Percentiles rank a stretch among this genome's conserved stretches.
Evolutionary conservation across 768 basidiomycete genomes (phyloP).

Genomic region (Psilocybe tampanensis): DNA sequence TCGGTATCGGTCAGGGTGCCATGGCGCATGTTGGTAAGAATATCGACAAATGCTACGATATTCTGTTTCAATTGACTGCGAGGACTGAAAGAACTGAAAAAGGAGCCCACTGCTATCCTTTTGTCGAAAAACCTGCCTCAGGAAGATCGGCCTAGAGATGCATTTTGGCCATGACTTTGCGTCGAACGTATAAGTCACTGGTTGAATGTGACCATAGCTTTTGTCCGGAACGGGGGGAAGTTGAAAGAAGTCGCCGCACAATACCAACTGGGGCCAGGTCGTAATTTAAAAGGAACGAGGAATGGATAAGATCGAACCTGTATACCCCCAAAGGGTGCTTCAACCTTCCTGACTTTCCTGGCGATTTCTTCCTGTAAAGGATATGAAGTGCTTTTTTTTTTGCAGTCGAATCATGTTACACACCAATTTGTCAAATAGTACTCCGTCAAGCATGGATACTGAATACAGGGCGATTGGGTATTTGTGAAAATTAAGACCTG

Average conservation of each 20-base stretch:
- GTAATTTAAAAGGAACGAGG: background rate
- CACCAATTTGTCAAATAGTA: conserved; percentile 71
- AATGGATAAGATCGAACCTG: conserved; percentile 4
- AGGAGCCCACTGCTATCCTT: conserved; percentile 50
- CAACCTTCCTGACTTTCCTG: conserved; percentile 40
- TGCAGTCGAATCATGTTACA: conserved; percentile 16
- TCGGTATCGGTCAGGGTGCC: conserved; percentile 60
- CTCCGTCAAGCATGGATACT: conserved; percentile 80
- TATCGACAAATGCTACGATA: conserved; percentile 79
- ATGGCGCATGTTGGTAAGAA: conserved; percentile 87
- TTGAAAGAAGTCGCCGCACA: conserved; percentile 84
- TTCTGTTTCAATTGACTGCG: background rate
- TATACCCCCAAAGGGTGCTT: conserved; percentile 16
- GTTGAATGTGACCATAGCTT: conserved; percentile 37
- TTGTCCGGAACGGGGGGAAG: conserved; percentile 69
- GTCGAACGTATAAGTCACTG: conserved; percentile 66
- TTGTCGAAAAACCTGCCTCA: conserved; percentile 76
- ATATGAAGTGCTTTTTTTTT: conserved; percentile 1
- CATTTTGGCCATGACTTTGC: conserved; percentile 61
- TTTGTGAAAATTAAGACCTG: background rate
- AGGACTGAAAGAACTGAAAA: background rate
- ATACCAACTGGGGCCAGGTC: conserved; percentile 49
- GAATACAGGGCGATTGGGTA: background rate
- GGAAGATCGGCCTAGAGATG: conserved; percentile 43
- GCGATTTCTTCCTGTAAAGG: conserved; percentile 39